Base-by-base conservation (phyloP, 2,329 filamentous ascomycete species). In the Tolypocladium nubicola region DNA sequence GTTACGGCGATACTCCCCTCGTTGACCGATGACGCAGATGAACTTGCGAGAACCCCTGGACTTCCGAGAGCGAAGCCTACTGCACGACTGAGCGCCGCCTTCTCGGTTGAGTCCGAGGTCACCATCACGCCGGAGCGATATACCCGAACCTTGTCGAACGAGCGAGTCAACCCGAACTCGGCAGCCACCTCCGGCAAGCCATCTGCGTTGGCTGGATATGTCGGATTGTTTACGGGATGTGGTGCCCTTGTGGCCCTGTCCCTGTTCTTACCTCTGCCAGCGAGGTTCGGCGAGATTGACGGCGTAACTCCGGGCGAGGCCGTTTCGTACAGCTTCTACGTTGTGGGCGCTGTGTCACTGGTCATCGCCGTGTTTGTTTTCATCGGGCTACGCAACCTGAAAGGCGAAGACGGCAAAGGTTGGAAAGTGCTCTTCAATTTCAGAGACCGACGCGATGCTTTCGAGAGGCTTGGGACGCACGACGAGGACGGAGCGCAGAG, bases 1-100 rank as follows among this genome's bases (percentile, higher is more conserved):
- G 94, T 99, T 23, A 97, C 94, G 10, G 94, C 94, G 4, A 90
- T 96, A 52, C 78, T 99, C 30, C 94, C 94, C 1, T 86, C 81
- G 13, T 73, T 87, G 62, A 85, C 83, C 6, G 80, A 81, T 61
- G 80, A 83, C 38, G 73, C 67, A 43, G 67, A 67, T 43, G 61
- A 65, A 1, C 62, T 58, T 14, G 30, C 45, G 23, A 38, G n/a
- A 1, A 16, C 40, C 10, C 16, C 39, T 4, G 61, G 58, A 3
- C 60, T 62, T 21, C 64, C 64, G 40, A 59, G 64, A 40, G 67
- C 65, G 39, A 76, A 76, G 64, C 67, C 70, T 14, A 61, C 69
- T 8, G 71, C 77, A 26, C 76, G 85, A 52, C 76, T 83, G 65
- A 87, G 83, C 61, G 74, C 85, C 35, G 78, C 85, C 33, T 79